These are phyloP conservation scores for Pichia cabralensis DNA, from an alignment of 805 yeast species.

Conservation along the genomic window DNA sequence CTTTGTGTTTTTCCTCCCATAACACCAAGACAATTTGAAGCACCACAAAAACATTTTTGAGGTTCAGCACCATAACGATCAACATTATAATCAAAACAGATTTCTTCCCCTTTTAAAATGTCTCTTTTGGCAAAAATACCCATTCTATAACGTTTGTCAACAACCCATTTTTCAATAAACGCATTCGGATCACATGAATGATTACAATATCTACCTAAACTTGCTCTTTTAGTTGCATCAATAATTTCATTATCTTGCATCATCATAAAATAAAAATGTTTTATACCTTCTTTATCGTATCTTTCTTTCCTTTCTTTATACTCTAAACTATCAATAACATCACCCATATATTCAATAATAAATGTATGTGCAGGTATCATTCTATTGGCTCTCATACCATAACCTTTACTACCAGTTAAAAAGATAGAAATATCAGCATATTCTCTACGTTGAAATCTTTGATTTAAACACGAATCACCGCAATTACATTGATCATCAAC, in stretches of 20 bases:
- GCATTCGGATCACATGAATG: slow-evolving; percentile 96
- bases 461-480: slow-evolving; percentile 75
- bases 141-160: slow-evolving; percentile 81
- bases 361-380: slow-evolving; percentile 55
- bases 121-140: slow-evolving; percentile 83
- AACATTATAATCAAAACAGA: slow-evolving; percentile 87
- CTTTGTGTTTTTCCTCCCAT: slow-evolving; percentile 98
- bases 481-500: slow-evolving; percentile 59
- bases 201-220: slow-evolving; percentile 84
- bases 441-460: slow-evolving; percentile 70
- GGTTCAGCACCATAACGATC: slow-evolving; percentile 94
- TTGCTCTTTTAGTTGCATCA: slow-evolving; percentile 87
- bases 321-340: slow-evolving; percentile 73
- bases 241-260: slow-evolving; percentile 85
- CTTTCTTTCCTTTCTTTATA: slow-evolving; percentile 66
- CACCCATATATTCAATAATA: slow-evolving; percentile 89
- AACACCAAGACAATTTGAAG: slow-evolving; percentile 81
- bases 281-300: slow-evolving; percentile 58
- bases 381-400: slow-evolving; percentile 68
- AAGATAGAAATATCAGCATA: slow-evolving; percentile 77
- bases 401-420: slow-evolving; percentile 77
- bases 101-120: slow-evolving; percentile 73
- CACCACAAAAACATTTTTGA: slow-evolving; percentile 92
- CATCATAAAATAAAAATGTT: slow-evolving; percentile 95
- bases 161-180: slow-evolving; percentile 95